Percentiles rank a stretch among this genome's conserved stretches.
phyloP scores from a whole-genome alignment of 148 eudicot genomes.

The Cornus florida region DNA sequence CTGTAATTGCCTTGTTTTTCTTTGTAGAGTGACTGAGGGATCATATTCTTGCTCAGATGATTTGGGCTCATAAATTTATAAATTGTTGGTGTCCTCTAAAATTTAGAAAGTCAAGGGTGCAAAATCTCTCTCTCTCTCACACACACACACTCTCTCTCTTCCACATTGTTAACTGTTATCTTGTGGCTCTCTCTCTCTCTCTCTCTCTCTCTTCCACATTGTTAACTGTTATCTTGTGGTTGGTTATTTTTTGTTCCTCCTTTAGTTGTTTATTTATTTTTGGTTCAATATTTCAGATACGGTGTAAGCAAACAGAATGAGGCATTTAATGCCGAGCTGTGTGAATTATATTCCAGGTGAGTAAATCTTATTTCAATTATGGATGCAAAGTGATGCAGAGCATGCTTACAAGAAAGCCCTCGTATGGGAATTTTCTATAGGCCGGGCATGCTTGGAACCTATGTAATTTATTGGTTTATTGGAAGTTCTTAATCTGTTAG shows the following conservation, averaged over 20 bases:
- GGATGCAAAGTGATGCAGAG: neutral
- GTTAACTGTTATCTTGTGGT: neutral
- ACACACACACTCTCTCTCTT: no score
- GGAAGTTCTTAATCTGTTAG: no score
- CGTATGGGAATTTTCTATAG: no score
- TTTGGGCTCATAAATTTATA: neutral
- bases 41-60: neutral
- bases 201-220: no score
- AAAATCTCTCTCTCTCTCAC: neutral
- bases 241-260: neutral
- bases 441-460: no score
- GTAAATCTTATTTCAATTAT: constrained; percentile 1
- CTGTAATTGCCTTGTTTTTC: neutral
- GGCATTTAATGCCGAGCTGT: constrained; percentile 76
- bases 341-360: constrained; percentile 80
- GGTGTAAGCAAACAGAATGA: constrained; percentile 92
- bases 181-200: neutral
- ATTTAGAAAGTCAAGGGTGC: neutral
- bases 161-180: neutral
- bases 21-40: neutral
- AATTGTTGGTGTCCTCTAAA: neutral
- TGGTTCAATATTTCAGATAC: constrained; percentile 42
- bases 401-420: no score
- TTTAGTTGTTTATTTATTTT: neutral
- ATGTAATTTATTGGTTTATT: no score